Evolutionary conservation across 164 flowering plant genomes (phyloP).

Genomic region (Tinospora cordifolia): DNA sequence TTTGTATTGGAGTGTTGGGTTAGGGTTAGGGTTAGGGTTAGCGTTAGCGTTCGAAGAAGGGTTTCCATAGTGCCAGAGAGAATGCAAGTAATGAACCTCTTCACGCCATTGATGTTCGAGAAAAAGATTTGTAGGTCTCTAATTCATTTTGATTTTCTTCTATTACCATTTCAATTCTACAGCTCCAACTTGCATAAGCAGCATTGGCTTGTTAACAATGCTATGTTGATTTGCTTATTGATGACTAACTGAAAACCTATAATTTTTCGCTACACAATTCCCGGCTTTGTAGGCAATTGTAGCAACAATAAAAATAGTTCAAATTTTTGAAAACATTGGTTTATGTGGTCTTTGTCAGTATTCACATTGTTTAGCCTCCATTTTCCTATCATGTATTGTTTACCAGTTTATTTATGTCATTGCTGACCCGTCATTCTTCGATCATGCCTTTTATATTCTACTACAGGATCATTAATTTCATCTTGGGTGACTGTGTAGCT

Average conservation of each 20-base stretch:
- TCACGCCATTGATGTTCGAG: conserved; percentile 39
- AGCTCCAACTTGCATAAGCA: background rate
- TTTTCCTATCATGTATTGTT: background rate
- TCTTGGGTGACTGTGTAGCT: background rate
- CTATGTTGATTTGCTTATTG: no score
- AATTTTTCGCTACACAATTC: no score
- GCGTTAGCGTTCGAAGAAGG: conserved; percentile 31
- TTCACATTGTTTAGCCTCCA: no score
- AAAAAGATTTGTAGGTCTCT: background rate
- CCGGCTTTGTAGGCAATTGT: no score
- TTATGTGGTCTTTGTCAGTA: no score
- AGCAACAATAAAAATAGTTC: no score
- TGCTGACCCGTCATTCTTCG: no score
- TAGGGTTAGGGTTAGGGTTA: conserved; percentile 19
- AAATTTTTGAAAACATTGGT: no score
- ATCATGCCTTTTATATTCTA: background rate
- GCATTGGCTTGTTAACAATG: no score
- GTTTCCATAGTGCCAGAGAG: conserved; percentile 70
- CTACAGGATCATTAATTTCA: background rate
- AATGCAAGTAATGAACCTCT: conserved; percentile 69
- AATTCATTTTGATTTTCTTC: no score
- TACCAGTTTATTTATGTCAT: no score
- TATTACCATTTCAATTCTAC: background rate
- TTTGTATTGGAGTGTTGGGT: conserved; percentile 5
- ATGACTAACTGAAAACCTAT: no score